A percentile compares a stretch with the other conserved stretches of the same genome.
Evolutionary conservation across 2,329 filamentous ascomycete genomes (phyloP).

Genomic region (Penicillium occitanis): DNA sequence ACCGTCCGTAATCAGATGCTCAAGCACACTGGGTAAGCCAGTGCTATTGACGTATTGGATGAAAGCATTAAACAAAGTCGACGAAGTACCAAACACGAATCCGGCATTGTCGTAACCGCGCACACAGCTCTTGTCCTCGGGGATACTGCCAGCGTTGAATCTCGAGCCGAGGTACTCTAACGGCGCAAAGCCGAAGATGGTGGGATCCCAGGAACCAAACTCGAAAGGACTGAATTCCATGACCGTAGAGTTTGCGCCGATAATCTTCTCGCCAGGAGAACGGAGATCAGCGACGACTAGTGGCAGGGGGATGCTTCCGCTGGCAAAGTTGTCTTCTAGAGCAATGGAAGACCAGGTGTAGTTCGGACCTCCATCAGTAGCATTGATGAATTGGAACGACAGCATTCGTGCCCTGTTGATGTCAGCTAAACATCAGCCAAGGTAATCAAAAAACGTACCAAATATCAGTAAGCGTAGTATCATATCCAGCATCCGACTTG

Average conservation of each 20-base stretch:
- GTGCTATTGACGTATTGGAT: conserved; percentile 63
- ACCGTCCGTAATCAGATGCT: conserved; percentile 53
- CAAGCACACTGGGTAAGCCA: conserved; percentile 52
- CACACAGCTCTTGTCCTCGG: conserved; percentile 61
- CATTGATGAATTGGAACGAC: conserved; percentile 82
- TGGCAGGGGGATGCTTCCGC: conserved; percentile 68
- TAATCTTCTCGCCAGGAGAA: conserved; percentile 58
- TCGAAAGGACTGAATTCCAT: conserved; percentile 80
- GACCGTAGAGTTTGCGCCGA: conserved; percentile 71
- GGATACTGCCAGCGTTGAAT: conserved; percentile 63
- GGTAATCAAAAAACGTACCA: conserved; percentile 52
- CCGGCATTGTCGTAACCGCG: conserved; percentile 79
- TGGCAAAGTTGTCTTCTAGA: conserved; percentile 59
- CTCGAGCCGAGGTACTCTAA: conserved; percentile 70
- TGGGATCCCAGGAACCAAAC: conserved; percentile 74
- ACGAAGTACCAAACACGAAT: conserved; percentile 82
- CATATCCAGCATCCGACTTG: conserved; percentile 65
- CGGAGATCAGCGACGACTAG: conserved; percentile 70
- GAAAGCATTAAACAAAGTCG: conserved; percentile 78
- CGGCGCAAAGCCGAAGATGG: conserved; percentile 68
- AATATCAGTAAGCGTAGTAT: conserved; percentile 78
- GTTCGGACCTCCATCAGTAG: conserved; percentile 67
- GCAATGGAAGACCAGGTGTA: conserved; percentile 84
- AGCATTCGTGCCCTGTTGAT: conserved; percentile 65
- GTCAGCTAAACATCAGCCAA: conserved; percentile 3